Evolutionary conservation across 2,329 filamentous ascomycete species (phyloP), one percentile per base, ranked within the genome.

Genomic region (Fusarium goolgardi): DNA sequence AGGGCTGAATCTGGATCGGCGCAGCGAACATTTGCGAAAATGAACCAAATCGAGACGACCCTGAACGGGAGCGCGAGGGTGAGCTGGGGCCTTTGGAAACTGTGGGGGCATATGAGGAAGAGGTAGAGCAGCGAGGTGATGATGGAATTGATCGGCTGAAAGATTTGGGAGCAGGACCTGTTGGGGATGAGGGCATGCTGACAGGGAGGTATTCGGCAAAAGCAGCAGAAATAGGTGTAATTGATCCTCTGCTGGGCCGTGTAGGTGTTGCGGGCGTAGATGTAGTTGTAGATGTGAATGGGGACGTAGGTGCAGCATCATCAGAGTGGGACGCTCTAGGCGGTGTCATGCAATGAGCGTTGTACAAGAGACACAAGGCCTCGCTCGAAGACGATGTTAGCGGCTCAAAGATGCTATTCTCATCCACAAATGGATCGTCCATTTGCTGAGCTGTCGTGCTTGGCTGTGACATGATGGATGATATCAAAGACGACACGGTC

Each of bases 11-110:
- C 50, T 67, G 69, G 41, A 71, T 70, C 50, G 69, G 73, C 50
- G 61, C 55, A 35, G 47, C 59, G 68, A 74, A 69, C 60, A 73
- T 71, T 59, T 74, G 71, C 62, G 71, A 75, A 55, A 75, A 62
- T 50, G 68, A 67, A 61, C 66, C 59, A 55, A 72, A 69, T 29
- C 60, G 59, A 44, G 45, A 54, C 23, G 45, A 54, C 20, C 51
- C 40, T 21, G 72, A 68, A 47, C 63, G 64, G 12, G 76, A 73
- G 44, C 71, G 73, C 49, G 76, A 72, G 44, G 70, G 73, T 41
- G 73, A 62, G 63, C 75, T 76, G 60, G 75, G 59, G 50, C 71
- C 73, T 60, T 73, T 74, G 40, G 72, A 66, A 41, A 75, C 60
- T 47, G 70, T 75, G 55, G 65, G 67, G 53, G 67, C 61, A 51